These are phyloP conservation scores for Linderniella brevidens DNA, from an alignment of 257 asterid genomes.

Conservation along the genomic window DNA sequence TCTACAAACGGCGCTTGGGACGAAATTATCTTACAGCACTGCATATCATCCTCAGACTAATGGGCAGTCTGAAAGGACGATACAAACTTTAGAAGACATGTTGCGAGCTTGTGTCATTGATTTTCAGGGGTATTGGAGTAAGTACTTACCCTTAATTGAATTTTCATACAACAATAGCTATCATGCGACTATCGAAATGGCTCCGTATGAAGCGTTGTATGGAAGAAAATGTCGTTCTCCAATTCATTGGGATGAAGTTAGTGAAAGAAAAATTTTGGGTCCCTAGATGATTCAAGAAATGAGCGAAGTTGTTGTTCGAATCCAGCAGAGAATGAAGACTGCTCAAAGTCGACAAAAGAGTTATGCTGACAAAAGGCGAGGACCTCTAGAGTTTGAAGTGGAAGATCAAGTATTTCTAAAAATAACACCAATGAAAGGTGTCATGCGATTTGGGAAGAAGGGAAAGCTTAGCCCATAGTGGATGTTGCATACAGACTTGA, in stretches of 20 bases:
- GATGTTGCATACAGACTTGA: no score
- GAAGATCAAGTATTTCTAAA: no score
- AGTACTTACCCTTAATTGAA: neutral
- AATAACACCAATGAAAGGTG: no score
- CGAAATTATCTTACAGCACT: neutral
- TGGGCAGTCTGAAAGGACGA: neutral
- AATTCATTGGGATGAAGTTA: neutral
- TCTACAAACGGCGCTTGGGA: neutral
- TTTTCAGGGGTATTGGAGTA: neutral
- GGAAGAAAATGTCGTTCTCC: neutral
- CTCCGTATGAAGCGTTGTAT: neutral
- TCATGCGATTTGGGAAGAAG: no score
- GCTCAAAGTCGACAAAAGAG: no score
- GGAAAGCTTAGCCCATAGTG: no score
- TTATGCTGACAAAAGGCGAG: no score
- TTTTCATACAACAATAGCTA: constrained; percentile 1
- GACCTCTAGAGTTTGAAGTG: no score
- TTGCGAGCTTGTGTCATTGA: neutral
- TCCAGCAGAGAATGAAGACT: no score
- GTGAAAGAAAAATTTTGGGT: neutral
- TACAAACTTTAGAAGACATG: neutral
- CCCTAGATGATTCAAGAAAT: neutral
- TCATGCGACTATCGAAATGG: neutral
- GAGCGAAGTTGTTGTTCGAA: no score
- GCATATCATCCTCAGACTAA: neutral